Evolutionary conservation across 148 eudicot species (phyloP), one percentile per base, ranked within the genome.

Genomic region (Silene uniflora): DNA sequence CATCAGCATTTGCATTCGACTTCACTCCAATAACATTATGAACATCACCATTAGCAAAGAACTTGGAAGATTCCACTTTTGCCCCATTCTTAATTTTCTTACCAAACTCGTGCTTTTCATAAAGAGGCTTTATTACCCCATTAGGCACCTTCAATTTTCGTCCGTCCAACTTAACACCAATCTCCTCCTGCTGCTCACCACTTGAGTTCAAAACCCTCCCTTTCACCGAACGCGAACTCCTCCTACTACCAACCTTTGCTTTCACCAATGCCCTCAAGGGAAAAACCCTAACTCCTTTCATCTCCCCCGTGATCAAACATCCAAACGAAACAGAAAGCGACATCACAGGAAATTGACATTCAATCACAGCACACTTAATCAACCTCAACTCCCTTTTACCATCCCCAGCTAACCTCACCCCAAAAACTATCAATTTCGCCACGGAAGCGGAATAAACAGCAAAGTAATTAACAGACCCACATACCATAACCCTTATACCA

Each of bases 301-400:
- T 77, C 77, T 91, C 97, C 62, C 97, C 98, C 80, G 87, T 75
- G 14, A 94, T 74, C 81, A 91, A 83, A 73, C 76, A 87, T 85
- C 89, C 90, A 8, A 79, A 88, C 25, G 85, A 85, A 66, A 91
- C 73, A 70, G 84, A 84, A 75, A 94, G 73, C 16, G 87, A 49
- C 47, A 77, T 83, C 10, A 94, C 86, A 2, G 91, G 90, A 46
- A 78, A 62, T 2, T 46, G 74, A 61, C 97, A 94, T 76, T 91
- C 93, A n/a, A 94, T 85, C 86, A 85, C 90, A 64, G 93, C 89
- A 83, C 89, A 87, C 81, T 88, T 94, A 76, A 91, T 89, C 88
- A 94, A 75, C 85, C 89, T 91, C 84, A 93, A 78, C 74, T 65
- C 71, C 71, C 71, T 75, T 66, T 67, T 73, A 67, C 84, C 87